These are phyloP conservation scores for Simplicillium sp. DNA, from an alignment of 2,329 filamentous ascomycete genomes.

Conservation along the genomic window DNA sequence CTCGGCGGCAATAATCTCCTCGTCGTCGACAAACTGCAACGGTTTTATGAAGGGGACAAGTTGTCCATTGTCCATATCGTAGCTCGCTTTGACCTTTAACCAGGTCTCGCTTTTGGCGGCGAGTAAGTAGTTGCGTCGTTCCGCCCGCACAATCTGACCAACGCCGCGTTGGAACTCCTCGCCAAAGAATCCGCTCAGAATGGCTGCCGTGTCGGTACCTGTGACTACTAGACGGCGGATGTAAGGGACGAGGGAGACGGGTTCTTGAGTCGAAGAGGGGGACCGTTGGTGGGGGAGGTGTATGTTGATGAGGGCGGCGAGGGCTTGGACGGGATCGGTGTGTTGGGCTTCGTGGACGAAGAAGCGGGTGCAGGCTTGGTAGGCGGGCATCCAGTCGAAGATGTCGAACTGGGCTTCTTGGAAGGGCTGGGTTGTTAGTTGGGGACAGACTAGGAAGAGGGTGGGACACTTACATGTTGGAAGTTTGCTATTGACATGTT, in stretches of 20 bases:
- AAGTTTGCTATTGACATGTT: too few relatives aligned
- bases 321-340: slow-evolving; percentile 70
- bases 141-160: slow-evolving; percentile 74
- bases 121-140: slow-evolving; percentile 90
- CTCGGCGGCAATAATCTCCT: slow-evolving; percentile 77
- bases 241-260: slow-evolving; percentile 73
- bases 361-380: slow-evolving; percentile 81
- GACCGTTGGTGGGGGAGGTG: slow-evolving; percentile 73
- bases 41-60: slow-evolving; percentile 80
- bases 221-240: slow-evolving; percentile 84
- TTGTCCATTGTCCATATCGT: slow-evolving; percentile 79
- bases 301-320: slow-evolving; percentile 89
- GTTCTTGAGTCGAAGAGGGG: slow-evolving; percentile 16
- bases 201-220: slow-evolving; percentile 75
- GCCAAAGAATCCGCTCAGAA: slow-evolving; percentile 96
- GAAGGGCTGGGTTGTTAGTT: slow-evolving; percentile 26
- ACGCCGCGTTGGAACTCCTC: slow-evolving; percentile 80
- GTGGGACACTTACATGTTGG: too few relatives aligned
- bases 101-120: slow-evolving; percentile 88
- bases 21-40: slow-evolving; percentile 64
- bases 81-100: slow-evolving; percentile 80
- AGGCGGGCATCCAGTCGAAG: slow-evolving; percentile 86
- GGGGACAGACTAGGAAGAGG: too few relatives aligned
- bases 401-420: slow-evolving; percentile 58
- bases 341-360: slow-evolving; percentile 90